Evolutionary conservation across 2,329 filamentous ascomycete genomes (phyloP), one percentile per base, ranked within the genome.

Genomic region (Aspergillaceae sp.): DNA sequence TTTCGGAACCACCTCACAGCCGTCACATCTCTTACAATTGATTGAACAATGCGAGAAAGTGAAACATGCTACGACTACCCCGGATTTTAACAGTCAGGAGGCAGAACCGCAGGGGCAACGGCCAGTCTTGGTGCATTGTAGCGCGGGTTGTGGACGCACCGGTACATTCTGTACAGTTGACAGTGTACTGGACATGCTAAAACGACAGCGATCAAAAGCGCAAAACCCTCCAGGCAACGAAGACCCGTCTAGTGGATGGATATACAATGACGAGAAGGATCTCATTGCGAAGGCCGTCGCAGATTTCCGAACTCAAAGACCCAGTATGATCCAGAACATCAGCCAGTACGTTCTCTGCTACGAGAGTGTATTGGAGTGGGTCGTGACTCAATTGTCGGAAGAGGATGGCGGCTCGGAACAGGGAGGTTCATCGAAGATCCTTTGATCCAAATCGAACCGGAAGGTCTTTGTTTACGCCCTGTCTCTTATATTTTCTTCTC

Each of bases 91-190:
- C n/a, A 55, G 60, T 4, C 60, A 69, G 7, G 81, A 84, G 41
- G 82, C 85, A 0, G 80, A 83, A 53, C 62, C 61, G 3, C 49
- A 52, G 29, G 58, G 59, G 10, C 71, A 76, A 27, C 76, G 87
- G 29, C 91, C 91, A 5, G 81, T 96, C 56, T 66, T 98, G 26
- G 91, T 98, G 0, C 92, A 98, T 64, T 98, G 92, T 69, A 94
- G 88, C 45, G 92, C 92, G 3, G 92, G 92, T 0, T 98, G 92
- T 67, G 92, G 92, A 0, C 84, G 92, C 9, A 98, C 92, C 0
- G 92, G 92, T 3, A 91, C 92, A 0, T 98, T 97, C 62, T 97
- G 92, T 65, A 94, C 92, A 0, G 89, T 97, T 10, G 92, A 97
- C 64, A 91, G 85, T 35, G 92, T 97, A 6, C 84, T 97, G 47